phyloP scores from a whole-genome alignment of 192 early-diverging fungal species.

The Backusella tuberculispora region DNA sequence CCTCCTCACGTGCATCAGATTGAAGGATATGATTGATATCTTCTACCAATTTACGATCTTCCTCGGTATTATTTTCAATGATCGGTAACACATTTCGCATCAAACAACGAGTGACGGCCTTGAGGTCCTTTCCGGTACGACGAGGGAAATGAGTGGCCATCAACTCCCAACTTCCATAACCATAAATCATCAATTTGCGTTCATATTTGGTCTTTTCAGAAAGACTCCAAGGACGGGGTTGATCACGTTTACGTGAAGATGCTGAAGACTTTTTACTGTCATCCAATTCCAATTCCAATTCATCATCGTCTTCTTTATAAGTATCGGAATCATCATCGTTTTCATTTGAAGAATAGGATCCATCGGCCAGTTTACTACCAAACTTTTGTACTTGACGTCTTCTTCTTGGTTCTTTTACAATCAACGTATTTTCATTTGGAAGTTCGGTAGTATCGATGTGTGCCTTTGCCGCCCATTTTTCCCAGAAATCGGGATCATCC shows the following conservation, averaged over 20 bases:
- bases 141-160: constrained; percentile 61
- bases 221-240: constrained; percentile 52
- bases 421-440: constrained; percentile 60
- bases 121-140: constrained; percentile 60
- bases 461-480: constrained; percentile 81
- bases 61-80: constrained; percentile 49
- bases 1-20: constrained; percentile 45
- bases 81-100: constrained; percentile 54
- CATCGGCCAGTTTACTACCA: constrained; percentile 44
- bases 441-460: constrained; percentile 65
- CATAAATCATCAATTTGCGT: constrained; percentile 66
- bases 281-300: constrained; percentile 40
- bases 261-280: background rate
- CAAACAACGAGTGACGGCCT: constrained; percentile 56
- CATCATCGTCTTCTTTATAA: constrained; percentile 39
- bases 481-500: constrained; percentile 91
- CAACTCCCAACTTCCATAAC: constrained; percentile 65
- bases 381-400: constrained; percentile 63
- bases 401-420: constrained; percentile 69
- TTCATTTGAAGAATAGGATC: constrained; percentile 46
- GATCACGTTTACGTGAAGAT: constrained; percentile 37
- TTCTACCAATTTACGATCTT: constrained; percentile 59
- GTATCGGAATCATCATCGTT: constrained; percentile 51
- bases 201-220: constrained; percentile 62
- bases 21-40: constrained; percentile 63